A percentile compares a stretch with the other conserved stretches of the same genome.
Conservation (phyloP, 1,284 basidiomycete species). For the Caloboletus firmus region DNA sequence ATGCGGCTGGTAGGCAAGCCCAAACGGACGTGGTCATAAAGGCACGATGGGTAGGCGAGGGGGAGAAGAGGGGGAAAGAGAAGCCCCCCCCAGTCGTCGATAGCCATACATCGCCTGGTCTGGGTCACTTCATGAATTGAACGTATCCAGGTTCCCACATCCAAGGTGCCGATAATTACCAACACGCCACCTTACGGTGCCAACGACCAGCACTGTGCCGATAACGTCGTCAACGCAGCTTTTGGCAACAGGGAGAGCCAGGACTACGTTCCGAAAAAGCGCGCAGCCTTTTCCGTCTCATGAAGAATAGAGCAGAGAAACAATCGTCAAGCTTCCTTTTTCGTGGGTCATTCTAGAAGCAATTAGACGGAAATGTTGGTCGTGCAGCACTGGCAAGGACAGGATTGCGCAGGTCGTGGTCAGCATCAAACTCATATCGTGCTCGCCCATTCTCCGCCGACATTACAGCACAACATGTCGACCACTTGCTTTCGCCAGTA, state of each 20-base stretch:
- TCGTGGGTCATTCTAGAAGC: background rate
- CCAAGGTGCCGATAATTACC: background rate
- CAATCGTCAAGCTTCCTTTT: background rate
- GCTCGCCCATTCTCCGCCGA: background rate
- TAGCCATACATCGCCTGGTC: background rate
- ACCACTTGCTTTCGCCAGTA: too few species aligned
- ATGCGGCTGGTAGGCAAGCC: background rate
- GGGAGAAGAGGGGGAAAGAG: conserved; percentile 2
- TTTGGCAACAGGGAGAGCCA: background rate
- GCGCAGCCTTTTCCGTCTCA: background rate
- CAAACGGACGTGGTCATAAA: background rate
- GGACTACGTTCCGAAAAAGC: background rate
- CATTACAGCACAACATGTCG: background rate
- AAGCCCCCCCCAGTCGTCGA: background rate
- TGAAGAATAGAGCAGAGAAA: background rate
- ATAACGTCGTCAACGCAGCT: background rate
- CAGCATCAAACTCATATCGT: background rate
- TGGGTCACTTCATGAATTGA: background rate
- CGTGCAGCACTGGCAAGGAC: background rate
- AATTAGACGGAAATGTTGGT: background rate
- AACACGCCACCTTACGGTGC: background rate
- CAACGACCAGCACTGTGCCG: background rate
- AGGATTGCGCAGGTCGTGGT: background rate
- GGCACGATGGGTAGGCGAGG: background rate
- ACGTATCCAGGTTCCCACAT: background rate